Evolutionary conservation across 176 grass and related monocot genomes (phyloP).

Genomic region (Cymbopogon citratus): DNA sequence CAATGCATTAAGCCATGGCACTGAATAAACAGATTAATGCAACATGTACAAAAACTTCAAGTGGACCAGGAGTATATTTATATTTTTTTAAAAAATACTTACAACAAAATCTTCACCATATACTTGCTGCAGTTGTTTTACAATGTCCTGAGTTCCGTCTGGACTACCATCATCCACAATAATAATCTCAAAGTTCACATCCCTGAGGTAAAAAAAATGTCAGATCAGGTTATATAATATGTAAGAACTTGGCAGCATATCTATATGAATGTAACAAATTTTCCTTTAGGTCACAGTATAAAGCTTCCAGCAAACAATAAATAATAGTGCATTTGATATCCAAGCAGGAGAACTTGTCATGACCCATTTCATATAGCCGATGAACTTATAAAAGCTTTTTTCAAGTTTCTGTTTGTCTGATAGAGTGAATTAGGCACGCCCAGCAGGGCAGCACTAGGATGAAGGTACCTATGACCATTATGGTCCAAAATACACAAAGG

Average conservation of each 20-base stretch:
- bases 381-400: not conserved
- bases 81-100: constrained; percentile 20
- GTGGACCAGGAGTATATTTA: not conserved
- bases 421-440: not conserved
- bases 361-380: not conserved
- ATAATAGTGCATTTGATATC: not conserved
- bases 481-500: too few species aligned
- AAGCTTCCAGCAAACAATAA: not conserved
- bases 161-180: constrained; percentile 97
- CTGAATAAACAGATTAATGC: not conserved
- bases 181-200: constrained; percentile 89
- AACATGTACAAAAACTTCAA: not conserved
- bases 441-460: not conserved
- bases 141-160: constrained; percentile 93
- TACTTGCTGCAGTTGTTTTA: constrained; percentile 86
- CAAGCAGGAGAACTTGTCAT: not conserved
- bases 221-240: not conserved
- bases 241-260: not conserved
- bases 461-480: too few species aligned
- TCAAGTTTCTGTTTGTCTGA: not conserved
- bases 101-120: constrained; percentile 95
- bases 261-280: not conserved
- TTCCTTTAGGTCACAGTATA: not conserved
- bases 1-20: constrained; percentile 13
- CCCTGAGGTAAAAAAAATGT: constrained; percentile 16